Base-by-base conservation (phyloP, 108 stramenopile genomes). In the Phaeodactylum tricornutum region DNA sequence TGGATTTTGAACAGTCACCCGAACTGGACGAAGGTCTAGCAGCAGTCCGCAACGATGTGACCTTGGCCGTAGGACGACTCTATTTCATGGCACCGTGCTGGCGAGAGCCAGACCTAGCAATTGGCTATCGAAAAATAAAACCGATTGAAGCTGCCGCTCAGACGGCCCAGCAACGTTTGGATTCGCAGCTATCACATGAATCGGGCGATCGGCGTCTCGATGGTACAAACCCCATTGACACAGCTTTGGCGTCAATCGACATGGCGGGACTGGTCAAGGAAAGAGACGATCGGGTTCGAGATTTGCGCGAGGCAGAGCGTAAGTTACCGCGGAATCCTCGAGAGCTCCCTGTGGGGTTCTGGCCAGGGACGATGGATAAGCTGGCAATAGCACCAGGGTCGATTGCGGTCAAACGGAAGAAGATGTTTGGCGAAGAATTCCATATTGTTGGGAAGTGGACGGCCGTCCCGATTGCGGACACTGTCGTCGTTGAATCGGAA, bases 161-260 rank as follows among this genome's bases (percentile, higher is more conserved):
- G 22, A 27, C 31, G 17, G 40, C 75, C 1, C 77, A 79, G 63
- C 26, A 37, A 40, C 20, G 14, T 21, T 28, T 84, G 37, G 67
- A 77, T 25, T 59, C 64, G 19, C 59, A 49, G 38, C 31, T 84
- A 24, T 59, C 65, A 15, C 82, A 84, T 32, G 72, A 74, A 22
- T 51, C 69, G 9, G 82, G 82, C 5, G 82, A 84, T 71, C 66
- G 82, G 50, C 29, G 82, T 55, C 53, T 84, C 42, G 82, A 84
- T 57, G 82, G 82, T 12, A 75, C 23, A 4, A 72, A 84, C 64
- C 58, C 75, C 17, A 7, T 84, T 21, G 53, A 66, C 29, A 66
- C 58, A 1, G 6, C 40, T 14, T 9, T 42, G 21, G 60, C 31
- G 17, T 39, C 21, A 9, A 37, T 29, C 2, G 42, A 56, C 48